Evolutionary conservation across 2,329 filamentous ascomycete species (phyloP).

Genomic region (Periconia macrospinosa): DNA sequence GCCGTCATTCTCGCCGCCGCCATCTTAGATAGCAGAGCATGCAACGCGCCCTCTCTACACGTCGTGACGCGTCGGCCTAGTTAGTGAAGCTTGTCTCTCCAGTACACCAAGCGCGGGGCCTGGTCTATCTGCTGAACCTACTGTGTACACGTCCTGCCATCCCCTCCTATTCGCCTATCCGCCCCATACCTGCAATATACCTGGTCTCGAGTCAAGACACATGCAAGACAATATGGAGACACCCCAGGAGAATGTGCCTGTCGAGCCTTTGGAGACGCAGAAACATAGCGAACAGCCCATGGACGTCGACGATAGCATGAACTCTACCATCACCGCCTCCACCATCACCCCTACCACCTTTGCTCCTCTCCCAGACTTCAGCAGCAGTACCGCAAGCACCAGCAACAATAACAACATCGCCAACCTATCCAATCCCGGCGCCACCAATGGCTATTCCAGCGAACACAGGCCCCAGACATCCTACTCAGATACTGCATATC

Average conservation of each 20-base stretch:
- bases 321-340: constrained; percentile 50
- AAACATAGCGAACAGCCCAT: constrained; percentile 41
- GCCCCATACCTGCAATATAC: neutral
- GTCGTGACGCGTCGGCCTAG: constrained; percentile 30
- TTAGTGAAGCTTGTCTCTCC: constrained; percentile 1
- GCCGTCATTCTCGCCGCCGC: neutral
- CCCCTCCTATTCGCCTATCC: constrained; percentile 26
- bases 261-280: constrained; percentile 25
- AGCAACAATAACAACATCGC: constrained; percentile 37
- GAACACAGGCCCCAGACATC: constrained; percentile 56
- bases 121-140: too few relatives aligned
- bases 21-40: constrained; percentile 1
- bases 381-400: constrained; percentile 23
- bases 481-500: constrained; percentile 55
- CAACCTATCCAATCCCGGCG: constrained; percentile 38
- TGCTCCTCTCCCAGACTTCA: constrained; percentile 44
- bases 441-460: constrained; percentile 40
- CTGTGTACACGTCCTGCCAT: constrained; percentile 7
- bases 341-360: constrained; percentile 47
- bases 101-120: too few relatives aligned
- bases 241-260: constrained; percentile 16
- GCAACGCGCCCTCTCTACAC: constrained; percentile 11
- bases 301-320: constrained; percentile 51
- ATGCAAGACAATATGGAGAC: neutral
- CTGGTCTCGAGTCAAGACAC: constrained; percentile 20